phyloP scores from a whole-genome alignment of 768 basidiomycete genomes.

The Grammothele lineata region DNA sequence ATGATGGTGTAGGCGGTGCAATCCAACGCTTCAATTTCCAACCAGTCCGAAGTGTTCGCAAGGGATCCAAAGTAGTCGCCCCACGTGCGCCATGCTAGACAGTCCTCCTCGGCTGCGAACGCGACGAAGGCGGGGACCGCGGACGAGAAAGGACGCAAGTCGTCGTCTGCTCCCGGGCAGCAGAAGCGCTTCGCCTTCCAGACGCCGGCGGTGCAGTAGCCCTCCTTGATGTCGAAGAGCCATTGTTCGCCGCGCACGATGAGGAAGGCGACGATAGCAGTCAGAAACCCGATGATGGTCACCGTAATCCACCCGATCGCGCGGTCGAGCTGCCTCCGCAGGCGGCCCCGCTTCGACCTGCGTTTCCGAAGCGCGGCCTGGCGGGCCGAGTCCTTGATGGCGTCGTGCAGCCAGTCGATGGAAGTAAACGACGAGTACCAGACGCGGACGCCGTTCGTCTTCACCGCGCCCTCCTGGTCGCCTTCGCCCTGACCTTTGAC shows the following conservation, averaged over 20 bases:
- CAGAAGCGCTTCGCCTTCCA: conserved; percentile 80
- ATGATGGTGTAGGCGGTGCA: conserved; percentile 68
- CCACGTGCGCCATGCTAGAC: conserved; percentile 77
- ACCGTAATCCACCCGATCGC: conserved; percentile 88
- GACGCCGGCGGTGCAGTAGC: conserved; percentile 71
- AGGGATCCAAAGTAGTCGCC: conserved; percentile 44
- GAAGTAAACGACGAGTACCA: conserved; percentile 90
- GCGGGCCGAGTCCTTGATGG: conserved; percentile 88
- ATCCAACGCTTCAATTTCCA: conserved; percentile 47
- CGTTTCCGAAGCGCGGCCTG: conserved; percentile 67
- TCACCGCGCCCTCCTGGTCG: conserved; percentile 51
- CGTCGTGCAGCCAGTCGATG: conserved; percentile 95
- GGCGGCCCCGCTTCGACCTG: conserved; percentile 63
- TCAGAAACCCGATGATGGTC: conserved; percentile 81
- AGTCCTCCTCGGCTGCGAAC: conserved; percentile 34
- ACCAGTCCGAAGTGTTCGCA: conserved; percentile 24
- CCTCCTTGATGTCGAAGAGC: conserved; percentile 91
- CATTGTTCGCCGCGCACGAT: conserved; percentile 84
- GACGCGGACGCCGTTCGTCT: conserved; percentile 86
- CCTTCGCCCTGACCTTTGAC: conserved; percentile 24
- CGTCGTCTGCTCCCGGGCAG: conserved; percentile 44
- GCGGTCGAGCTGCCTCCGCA: conserved; percentile 66
- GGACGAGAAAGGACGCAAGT: conserved; percentile 1
- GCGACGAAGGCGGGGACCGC: conserved; percentile 10
- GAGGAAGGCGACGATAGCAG: conserved; percentile 81